These are phyloP conservation scores for Elsinoe perseae DNA, from an alignment of 2,329 filamentous ascomycete genomes.

Conservation along the genomic window DNA sequence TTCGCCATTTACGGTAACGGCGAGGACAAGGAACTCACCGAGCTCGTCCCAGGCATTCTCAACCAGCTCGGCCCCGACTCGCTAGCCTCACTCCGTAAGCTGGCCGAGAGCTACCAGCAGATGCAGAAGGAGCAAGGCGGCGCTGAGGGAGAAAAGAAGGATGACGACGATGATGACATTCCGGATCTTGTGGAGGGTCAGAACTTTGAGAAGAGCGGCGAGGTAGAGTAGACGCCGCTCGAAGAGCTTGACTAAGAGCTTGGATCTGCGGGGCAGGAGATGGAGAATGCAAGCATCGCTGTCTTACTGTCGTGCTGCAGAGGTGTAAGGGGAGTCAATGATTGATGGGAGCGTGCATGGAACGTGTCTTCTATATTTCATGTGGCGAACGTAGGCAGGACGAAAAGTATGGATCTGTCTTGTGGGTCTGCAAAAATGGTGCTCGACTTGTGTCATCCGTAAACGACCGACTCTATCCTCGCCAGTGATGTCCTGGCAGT, in stretches of 20 bases:
- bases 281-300: background rate
- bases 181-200: constrained; percentile 93
- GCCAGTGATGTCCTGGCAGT: too few species aligned
- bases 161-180: constrained; percentile 79
- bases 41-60: constrained; percentile 97
- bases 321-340: background rate
- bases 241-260: background rate
- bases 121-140: constrained; percentile 89
- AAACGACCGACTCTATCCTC: background rate
- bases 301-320: background rate
- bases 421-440: background rate
- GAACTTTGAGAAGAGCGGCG: constrained; percentile 64
- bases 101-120: constrained; percentile 98
- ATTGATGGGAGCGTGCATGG: constrained; percentile 2
- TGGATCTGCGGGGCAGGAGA: background rate
- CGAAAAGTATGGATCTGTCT: constrained; percentile 9
- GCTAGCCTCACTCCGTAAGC: constrained; percentile 92
- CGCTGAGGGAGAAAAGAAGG: constrained; percentile 53
- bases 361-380: background rate
- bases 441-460: background rate
- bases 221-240: constrained; percentile 7
- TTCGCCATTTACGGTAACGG: constrained; percentile 99
- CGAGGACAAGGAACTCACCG: constrained; percentile 99
- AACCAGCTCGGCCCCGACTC: constrained; percentile 99
- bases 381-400: constrained; percentile 4